These are phyloP conservation scores for Gloeopeniophorella convolvens DNA, from an alignment of 768 basidiomycete species.

Conservation along the genomic window DNA sequence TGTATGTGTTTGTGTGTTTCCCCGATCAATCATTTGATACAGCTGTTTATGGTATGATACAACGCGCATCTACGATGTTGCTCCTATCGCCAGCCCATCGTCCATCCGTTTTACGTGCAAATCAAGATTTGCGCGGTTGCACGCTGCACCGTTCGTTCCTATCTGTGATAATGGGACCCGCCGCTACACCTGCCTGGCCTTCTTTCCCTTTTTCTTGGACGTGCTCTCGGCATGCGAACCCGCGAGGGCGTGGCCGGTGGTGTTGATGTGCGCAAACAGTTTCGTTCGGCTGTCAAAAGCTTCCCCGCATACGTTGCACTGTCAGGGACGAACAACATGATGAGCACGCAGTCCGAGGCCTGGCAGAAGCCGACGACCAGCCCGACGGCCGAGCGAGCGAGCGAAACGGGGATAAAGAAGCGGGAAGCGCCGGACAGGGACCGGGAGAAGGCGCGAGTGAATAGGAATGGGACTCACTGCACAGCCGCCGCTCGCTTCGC, in stretches of 20 bases:
- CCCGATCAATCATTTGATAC: slow-evolving; percentile 13
- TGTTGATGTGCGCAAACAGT: slow-evolving; percentile 66
- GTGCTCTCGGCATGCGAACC: slow-evolving; percentile 26
- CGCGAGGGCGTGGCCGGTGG: slow-evolving; percentile 64
- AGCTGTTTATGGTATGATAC: slow-evolving; percentile 12
- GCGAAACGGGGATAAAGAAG: not conserved
- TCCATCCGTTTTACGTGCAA: slow-evolving; percentile 9
- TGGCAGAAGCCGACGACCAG: slow-evolving; percentile 2
- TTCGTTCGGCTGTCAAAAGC: slow-evolving; percentile 63
- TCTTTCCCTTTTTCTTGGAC: slow-evolving; percentile 30
- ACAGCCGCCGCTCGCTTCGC: slow-evolving; percentile 11
- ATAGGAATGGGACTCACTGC: slow-evolving; percentile 6
- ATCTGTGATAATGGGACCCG: not conserved
- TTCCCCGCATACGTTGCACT: slow-evolving; percentile 65
- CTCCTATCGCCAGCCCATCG: slow-evolving; percentile 1
- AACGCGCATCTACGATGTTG: slow-evolving; percentile 1
- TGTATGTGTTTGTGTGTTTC: not conserved
- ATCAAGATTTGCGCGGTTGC: slow-evolving; percentile 1
- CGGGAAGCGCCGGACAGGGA: not conserved
- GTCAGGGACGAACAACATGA: slow-evolving; percentile 22
- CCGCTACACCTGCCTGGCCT: slow-evolving; percentile 29
- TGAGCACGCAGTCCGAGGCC: not conserved
- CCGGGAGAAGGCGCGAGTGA: not conserved
- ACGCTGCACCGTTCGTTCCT: not conserved
- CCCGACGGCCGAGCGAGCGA: not conserved